Evolutionary conservation across 2,329 filamentous ascomycete species (phyloP), one percentile per base, ranked within the genome.

Genomic region (Xylariaceae sp.): DNA sequence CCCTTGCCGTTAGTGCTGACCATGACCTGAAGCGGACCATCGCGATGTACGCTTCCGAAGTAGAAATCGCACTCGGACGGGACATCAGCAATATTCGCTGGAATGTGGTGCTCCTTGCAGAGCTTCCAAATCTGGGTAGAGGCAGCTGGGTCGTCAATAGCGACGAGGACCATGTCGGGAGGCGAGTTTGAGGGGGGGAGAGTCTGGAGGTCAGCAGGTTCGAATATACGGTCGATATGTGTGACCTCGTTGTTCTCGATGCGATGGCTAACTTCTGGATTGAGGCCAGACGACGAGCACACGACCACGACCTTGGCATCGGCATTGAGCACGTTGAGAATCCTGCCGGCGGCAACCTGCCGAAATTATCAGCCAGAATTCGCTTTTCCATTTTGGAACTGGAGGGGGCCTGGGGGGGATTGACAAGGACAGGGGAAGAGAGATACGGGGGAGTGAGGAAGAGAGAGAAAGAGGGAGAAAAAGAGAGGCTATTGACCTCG

Each of bases 1-100:
- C 94, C 94, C 70, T 96, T 97, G 46, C 94, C 94, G 71, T 97
- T 99, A 29, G 94, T 99, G 76, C 90, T 95, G 64, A 99, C 93
- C 94, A 99, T 99, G 67, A 99, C 88, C 77, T 99, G 94, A 56
- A 99, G 75, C 5, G 94, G 94, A 0, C 94, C 94, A 71, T 99
- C 94, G 44, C 94, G 87, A 74, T 99, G 91, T 32, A 97, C 87
- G 70, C 89, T 94, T 58, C 94, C 94, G 75, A 99, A 99, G 79
- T 97, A 99, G 70, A 99, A 99, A 69, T 99, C 94, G 73, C 94
- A 99, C 72, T 99, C 94, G 0, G 91, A 83, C 0, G 94, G 94
- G 3, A 99, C 94, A 70, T 99, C 94, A 62, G 94, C 94, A 62
- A 99, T 96, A 73, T 99, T 99, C 52, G 92, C 92, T 5, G 92